These are phyloP conservation scores for Chlorella sp. DNA, from an alignment of 139 green algal species.

Conservation along the genomic window DNA sequence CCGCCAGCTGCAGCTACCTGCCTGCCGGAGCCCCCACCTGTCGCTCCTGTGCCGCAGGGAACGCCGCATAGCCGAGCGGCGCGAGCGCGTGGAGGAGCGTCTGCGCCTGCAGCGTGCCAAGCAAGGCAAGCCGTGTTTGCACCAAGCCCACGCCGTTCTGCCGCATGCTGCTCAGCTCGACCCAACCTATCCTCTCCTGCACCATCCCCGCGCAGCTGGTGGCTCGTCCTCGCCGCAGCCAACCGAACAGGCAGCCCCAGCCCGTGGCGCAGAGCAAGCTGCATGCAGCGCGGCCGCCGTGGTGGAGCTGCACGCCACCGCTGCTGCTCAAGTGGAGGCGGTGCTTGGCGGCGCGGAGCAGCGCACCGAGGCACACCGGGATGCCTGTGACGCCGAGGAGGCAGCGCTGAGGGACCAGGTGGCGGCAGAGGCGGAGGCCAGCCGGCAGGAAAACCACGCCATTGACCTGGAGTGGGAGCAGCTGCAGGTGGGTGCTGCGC, in stretches of 20 bases:
- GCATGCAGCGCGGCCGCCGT: background rate
- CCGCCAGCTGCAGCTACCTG: background rate
- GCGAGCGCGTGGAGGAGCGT: constrained; percentile 10
- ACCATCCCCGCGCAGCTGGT: background rate
- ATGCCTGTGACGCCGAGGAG: constrained; percentile 1
- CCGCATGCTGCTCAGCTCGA: no score
- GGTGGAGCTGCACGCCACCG: background rate
- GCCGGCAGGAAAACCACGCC: constrained; percentile 7
- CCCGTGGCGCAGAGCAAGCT: constrained; percentile 11
- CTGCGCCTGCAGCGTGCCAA: background rate
- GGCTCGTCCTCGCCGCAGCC: background rate
- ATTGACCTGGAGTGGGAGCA: constrained; percentile 39
- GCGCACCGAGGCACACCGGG: background rate
- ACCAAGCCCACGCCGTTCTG: no score
- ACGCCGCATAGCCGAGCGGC: constrained; percentile 15
- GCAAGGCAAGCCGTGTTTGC: background rate
- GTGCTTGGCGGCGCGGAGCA: background rate
- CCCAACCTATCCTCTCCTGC: no score
- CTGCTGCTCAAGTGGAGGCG: background rate
- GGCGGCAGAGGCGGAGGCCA: constrained; percentile 11
- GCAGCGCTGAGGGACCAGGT: constrained; percentile 19
- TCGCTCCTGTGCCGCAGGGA: background rate
- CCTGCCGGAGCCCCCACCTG: background rate
- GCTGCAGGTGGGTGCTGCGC: background rate
- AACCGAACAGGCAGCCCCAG: background rate